Percentiles rank a stretch among this genome's conserved stretches.
phyloP scores from a whole-genome alignment of 129 eudicot genomes.

The Flaveria trinervia region DNA sequence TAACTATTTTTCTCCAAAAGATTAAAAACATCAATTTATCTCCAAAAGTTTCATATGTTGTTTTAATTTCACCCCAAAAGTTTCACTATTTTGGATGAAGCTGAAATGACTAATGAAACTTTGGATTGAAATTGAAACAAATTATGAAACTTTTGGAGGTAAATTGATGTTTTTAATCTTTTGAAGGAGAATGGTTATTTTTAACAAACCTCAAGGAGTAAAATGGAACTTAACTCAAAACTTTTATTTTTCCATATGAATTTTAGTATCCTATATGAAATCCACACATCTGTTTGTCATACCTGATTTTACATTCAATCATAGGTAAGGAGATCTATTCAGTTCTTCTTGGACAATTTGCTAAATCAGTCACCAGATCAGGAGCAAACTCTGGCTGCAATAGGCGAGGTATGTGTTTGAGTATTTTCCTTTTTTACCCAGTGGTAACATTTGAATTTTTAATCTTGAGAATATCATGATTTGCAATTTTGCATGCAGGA shows the following conservation, averaged over 20 bases:
- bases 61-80: no score
- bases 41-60: no score
- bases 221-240: no score
- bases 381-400: conserved; percentile 84
- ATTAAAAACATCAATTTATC: no score
- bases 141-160: no score
- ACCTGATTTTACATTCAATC: conserved; percentile 11
- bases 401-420: conserved; percentile 72
- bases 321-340: conserved; percentile 95
- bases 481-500: conserved; percentile 48
- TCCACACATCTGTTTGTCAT: not conserved
- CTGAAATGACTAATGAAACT: no score
- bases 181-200: no score
- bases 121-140: no score
- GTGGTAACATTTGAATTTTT: not conserved
- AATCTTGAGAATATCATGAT: not conserved
- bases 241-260: not conserved
- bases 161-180: no score
- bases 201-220: no score
- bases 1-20: no score
- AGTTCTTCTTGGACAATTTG: conserved; percentile 91
- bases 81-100: no score
- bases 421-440: not conserved
- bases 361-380: conserved; percentile 71
- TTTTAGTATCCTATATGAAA: not conserved